These are phyloP conservation scores for Gaeumannomyces sp. DNA, from an alignment of 2,329 filamentous ascomycete genomes.

Conservation along the genomic window DNA sequence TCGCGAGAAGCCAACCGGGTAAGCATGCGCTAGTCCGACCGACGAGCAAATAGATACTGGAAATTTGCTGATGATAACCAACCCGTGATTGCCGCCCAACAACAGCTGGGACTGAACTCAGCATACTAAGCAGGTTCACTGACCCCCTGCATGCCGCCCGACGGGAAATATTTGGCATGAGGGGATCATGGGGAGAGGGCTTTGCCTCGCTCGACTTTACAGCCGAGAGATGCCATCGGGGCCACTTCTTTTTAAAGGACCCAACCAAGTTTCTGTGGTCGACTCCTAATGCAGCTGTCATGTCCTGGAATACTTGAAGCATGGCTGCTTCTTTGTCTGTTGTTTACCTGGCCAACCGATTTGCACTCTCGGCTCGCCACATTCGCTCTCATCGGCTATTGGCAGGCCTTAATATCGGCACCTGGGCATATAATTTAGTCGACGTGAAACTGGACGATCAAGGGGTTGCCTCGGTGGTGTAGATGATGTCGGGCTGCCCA, in stretches of 20 bases:
- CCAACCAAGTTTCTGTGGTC: background rate
- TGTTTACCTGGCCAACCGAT: too few relatives aligned
- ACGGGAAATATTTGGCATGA: background rate
- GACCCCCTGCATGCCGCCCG: background rate
- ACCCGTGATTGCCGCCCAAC: background rate
- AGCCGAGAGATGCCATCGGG: too few relatives aligned
- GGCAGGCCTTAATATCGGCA: background rate
- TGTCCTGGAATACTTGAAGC: too few relatives aligned
- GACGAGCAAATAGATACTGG: too few relatives aligned
- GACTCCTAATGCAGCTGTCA: background rate
- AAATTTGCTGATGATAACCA: background rate
- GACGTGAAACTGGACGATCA: background rate
- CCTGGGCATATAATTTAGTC: background rate
- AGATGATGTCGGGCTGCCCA: background rate
- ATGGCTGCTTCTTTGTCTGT: too few relatives aligned
- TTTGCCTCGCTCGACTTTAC: background rate
- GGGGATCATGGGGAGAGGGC: background rate
- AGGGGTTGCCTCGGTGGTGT: background rate
- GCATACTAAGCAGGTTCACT: background rate
- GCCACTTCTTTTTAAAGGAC: too few relatives aligned
- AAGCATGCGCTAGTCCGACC: background rate
- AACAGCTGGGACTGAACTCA: background rate
- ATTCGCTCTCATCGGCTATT: too few relatives aligned
- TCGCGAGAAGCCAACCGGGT: conserved; percentile 9
- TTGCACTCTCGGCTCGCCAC: too few relatives aligned